These are phyloP conservation scores for Sphagnum fallax DNA, from an alignment of 228 moss, liverwort and hornwort species.

Conservation along the genomic window DNA sequence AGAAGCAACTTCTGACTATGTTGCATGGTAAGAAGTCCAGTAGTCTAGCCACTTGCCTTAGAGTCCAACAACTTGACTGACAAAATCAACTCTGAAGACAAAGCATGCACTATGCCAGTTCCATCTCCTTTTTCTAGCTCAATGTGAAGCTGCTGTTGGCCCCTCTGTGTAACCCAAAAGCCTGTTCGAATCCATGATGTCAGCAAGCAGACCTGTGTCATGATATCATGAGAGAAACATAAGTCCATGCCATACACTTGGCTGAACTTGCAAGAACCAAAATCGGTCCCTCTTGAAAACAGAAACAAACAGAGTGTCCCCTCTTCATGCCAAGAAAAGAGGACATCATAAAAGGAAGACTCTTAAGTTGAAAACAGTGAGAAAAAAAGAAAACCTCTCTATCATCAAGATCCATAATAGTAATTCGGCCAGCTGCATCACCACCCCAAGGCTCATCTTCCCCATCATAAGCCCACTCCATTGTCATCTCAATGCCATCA, in stretches of 20 bases:
- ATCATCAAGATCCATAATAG: constrained; percentile 73
- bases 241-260: not conserved
- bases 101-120: constrained; percentile 11
- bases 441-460: constrained; percentile 57
- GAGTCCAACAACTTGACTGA: constrained; percentile 50
- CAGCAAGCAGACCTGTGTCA: constrained; percentile 65
- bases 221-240: not conserved
- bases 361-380: not conserved
- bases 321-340: too few species aligned
- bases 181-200: constrained; percentile 84
- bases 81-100: constrained; percentile 28
- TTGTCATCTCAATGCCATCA: constrained; percentile 61
- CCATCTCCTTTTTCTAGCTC: constrained; percentile 29
- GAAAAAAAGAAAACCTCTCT: constrained; percentile 45
- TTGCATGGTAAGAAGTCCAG: too few species aligned
- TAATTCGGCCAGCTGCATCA: constrained; percentile 75
- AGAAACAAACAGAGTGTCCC: not conserved
- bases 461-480: constrained; percentile 72
- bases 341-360: not conserved
- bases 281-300: not conserved
- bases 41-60: constrained; percentile 29
- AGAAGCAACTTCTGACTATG: too few species aligned
- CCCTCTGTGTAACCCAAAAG: constrained; percentile 65
- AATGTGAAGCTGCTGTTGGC: constrained; percentile 38
- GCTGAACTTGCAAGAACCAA: not conserved